These are phyloP conservation scores for Globisporangium barbulae DNA, from an alignment of 352 stramenopile genomes.

Conservation along the genomic window DNA sequence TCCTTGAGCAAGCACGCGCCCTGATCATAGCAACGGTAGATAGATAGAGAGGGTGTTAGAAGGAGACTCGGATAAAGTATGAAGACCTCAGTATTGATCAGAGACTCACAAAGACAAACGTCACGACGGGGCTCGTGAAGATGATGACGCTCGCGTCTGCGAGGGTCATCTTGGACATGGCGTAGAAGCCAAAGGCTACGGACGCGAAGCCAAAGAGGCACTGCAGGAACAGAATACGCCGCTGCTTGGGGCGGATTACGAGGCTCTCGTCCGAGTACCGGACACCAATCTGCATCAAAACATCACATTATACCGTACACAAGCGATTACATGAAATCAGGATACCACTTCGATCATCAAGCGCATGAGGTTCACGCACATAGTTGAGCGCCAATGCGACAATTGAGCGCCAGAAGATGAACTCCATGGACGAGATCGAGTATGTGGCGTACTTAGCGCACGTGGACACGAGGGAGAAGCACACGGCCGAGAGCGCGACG, in stretches of 20 bases:
- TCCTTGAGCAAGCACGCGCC: constrained; percentile 17
- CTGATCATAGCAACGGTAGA: background rate
- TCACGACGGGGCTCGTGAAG: constrained; percentile 72
- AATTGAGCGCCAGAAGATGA: constrained; percentile 74
- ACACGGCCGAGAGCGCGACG: constrained; percentile 69
- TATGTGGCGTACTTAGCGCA: constrained; percentile 75
- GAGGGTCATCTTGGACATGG: constrained; percentile 75
- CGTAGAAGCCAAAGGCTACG: constrained; percentile 76
- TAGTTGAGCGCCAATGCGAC: constrained; percentile 59
- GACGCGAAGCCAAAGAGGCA: constrained; percentile 65
- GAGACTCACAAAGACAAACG: constrained; percentile 55
- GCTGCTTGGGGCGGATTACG: constrained; percentile 42
- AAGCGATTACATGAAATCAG: background rate
- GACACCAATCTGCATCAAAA: background rate
- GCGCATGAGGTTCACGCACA: constrained; percentile 26
- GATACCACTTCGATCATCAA: background rate
- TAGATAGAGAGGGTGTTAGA: background rate
- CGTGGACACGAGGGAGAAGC: constrained; percentile 81
- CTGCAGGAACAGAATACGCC: constrained; percentile 52
- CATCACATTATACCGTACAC: background rate
- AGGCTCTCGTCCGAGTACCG: constrained; percentile 17
- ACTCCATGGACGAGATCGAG: constrained; percentile 76
- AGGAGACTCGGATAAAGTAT: background rate
- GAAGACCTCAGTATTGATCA: background rate
- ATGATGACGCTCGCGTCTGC: constrained; percentile 71